phyloP scores from a whole-genome alignment of 2,329 filamentous ascomycete species.

The Monosporascus sp. region DNA sequence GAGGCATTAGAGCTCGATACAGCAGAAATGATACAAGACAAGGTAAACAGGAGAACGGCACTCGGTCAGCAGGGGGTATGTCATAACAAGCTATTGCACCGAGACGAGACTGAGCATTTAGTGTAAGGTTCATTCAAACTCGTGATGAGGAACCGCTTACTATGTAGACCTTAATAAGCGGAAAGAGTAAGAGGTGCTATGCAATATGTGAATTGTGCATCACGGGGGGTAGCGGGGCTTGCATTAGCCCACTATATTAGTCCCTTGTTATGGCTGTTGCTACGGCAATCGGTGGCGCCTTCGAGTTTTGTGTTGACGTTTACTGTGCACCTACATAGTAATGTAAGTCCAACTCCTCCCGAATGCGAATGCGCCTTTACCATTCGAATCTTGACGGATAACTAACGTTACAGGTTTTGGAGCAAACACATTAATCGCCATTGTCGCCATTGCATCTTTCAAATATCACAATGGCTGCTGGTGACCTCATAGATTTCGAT shows the following conservation, averaged over 20 bases:
- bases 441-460: constrained; percentile 9
- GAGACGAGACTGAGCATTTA: constrained; percentile 4
- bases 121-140: no score
- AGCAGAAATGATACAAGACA: constrained; percentile 3
- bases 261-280: not conserved
- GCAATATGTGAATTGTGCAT: no score
- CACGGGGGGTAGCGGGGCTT: not conserved
- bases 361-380: not conserved
- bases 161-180: no score
- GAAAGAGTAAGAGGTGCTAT: no score
- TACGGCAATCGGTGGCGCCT: not conserved
- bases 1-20: constrained; percentile 14
- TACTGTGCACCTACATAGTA: not conserved
- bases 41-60: constrained; percentile 11
- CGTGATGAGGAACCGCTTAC: no score
- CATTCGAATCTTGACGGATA: constrained; percentile 14
- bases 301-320: not conserved
- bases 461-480: constrained; percentile 38
- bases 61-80: constrained; percentile 24
- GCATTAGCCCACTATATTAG: not conserved
- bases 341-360: not conserved
- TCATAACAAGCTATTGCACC: constrained; percentile 34
- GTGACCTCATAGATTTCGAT: constrained; percentile 69
- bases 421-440: constrained; percentile 4
- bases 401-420: constrained; percentile 15